Evolutionary conservation across 768 basidiomycete species (phyloP).

Genomic region (button mushroom (Agaricus bisporus)): DNA sequence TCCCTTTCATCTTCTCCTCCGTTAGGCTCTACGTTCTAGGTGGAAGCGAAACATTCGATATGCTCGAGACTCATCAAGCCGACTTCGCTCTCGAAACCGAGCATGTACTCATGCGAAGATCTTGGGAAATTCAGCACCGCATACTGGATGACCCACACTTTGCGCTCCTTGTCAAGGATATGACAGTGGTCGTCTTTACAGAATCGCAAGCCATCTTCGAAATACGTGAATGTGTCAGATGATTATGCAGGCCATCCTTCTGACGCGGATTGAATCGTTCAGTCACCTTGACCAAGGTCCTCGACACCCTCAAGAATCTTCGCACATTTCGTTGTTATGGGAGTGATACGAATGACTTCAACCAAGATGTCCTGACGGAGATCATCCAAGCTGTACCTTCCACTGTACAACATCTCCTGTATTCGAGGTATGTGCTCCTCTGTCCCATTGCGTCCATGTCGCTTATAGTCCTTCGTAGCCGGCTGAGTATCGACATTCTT

Average conservation of each 20-base stretch:
- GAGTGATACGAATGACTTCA: conserved; percentile 5
- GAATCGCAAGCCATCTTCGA: conserved; percentile 31
- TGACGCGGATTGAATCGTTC: neutral
- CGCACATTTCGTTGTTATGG: conserved; percentile 34
- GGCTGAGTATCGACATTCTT: neutral
- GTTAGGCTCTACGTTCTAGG: conserved; percentile 33
- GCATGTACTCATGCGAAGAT: conserved; percentile 25
- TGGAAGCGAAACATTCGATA: conserved; percentile 17
- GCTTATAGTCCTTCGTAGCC: neutral
- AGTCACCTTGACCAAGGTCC: conserved; percentile 30
- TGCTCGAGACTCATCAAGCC: conserved; percentile 25
- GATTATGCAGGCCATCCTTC: neutral
- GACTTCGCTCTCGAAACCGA: conserved; percentile 23
- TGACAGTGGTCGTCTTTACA: conserved; percentile 30
- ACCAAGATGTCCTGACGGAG: conserved; percentile 19
- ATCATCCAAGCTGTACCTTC: conserved; percentile 25
- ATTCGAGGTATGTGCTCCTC: neutral
- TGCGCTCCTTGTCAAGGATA: conserved; percentile 26
- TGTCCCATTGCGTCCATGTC: neutral
- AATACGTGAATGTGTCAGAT: conserved; percentile 20
- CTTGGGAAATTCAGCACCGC: conserved; percentile 33
- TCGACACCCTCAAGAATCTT: conserved; percentile 24
- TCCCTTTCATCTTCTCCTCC: conserved; percentile 27
- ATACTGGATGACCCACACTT: conserved; percentile 28
- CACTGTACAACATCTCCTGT: conserved; percentile 15